Base-by-base conservation (phyloP, 2,329 filamentous ascomycete species). In the Sarocladiaceae sp. region DNA sequence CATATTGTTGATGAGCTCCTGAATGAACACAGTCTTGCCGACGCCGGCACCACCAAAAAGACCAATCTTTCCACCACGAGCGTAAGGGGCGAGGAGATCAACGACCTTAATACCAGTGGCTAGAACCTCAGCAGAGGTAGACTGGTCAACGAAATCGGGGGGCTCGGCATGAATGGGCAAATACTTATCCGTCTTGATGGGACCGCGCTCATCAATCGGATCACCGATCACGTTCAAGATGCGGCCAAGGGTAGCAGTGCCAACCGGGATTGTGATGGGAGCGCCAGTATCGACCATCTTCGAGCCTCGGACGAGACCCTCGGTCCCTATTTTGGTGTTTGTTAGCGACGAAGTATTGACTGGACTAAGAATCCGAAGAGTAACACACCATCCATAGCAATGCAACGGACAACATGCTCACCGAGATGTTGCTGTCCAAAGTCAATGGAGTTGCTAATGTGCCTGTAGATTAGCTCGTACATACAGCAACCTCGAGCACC, bases 181-280 rank as follows among this genome's bases (percentile, higher is more conserved):
- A 68, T 72, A 79, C 80, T 95, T 93, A 70, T 83, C 79, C 65
- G 82, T 76, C 83, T 96, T 96, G 80, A 98, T 88, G 59, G 93
- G 93, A 59, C 93, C 93, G 77, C 93, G 89, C 82, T 97, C 93
- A 69, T 98, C 93, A 74, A 98, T 97, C 67, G 93, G 93, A 74
- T 98, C 91, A 82, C 93, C 93, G 78, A 91, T 98, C 76, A 98
- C 93, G 83, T 98, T 98, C 78, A 98, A 90, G 81, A 98, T 98
- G 78, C 93, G 93, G 65, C 93, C 93, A 60, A 98, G 87, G 57
- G 89, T 95, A 68, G 77, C 87, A 66, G 82, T 80, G 63, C 93
- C 93, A 72, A 97, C 91, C 66, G 91, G 91, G 62, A 98, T 90
- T 73, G 80, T 89, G 78, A 98, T 98, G 67, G 93, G 93, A 58